phyloP scores from a whole-genome alignment of 176 grass and related monocot genomes.

The Carex scoparia region DNA sequence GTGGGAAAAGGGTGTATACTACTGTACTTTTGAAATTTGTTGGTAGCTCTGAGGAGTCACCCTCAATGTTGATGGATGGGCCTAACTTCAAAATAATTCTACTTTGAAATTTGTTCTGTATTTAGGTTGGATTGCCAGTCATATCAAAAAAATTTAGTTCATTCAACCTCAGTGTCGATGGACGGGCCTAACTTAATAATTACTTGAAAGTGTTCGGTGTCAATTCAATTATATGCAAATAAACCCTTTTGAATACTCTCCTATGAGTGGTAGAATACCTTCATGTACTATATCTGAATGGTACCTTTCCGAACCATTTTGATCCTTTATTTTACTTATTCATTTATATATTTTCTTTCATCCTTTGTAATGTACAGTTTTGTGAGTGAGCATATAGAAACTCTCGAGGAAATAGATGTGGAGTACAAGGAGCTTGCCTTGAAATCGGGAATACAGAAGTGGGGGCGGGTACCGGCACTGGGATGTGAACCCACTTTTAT shows the following conservation, averaged over 20 bases:
- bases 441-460: conserved; percentile 82
- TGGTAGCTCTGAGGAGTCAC: not conserved
- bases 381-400: conserved; percentile 99
- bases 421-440: conserved; percentile 95
- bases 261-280: conserved; percentile 2
- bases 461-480: conserved; percentile 92
- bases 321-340: not conserved
- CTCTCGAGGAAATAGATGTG: conserved; percentile 98
- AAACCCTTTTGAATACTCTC: not conserved
- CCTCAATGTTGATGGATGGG: too few species aligned
- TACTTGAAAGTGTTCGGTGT: not conserved
- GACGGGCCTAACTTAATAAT: not conserved
- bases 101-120: too few species aligned
- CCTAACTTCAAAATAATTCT: too few species aligned
- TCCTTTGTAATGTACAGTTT: conserved; percentile 51
- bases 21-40: not conserved
- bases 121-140: not conserved
- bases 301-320: not conserved
- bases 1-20: not conserved
- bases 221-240: not conserved
- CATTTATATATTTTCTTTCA: not conserved
- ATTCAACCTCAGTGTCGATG: not conserved
- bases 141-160: not conserved
- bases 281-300: not conserved
- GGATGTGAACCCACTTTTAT: conserved; percentile 82